Percentiles rank a stretch among this genome's conserved stretches.
These are phyloP conservation scores for Coccomyxa sp. DNA, from an alignment of 139 green algal genomes.

Conservation along the genomic window DNA sequence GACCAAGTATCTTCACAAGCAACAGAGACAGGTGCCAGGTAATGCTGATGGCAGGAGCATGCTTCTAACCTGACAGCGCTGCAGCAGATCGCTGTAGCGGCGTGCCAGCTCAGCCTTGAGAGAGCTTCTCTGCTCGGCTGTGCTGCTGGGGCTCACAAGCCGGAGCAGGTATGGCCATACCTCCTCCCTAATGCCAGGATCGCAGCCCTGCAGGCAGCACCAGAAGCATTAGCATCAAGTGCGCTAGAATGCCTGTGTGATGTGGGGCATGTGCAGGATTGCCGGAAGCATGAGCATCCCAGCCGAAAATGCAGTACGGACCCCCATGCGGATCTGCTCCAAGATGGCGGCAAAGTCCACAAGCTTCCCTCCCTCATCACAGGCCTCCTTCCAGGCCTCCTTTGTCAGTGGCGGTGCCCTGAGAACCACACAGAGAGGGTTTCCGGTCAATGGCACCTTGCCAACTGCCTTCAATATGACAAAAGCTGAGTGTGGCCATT, in stretches of 20 bases:
- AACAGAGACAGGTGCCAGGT: neutral
- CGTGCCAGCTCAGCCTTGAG: conserved; percentile 13
- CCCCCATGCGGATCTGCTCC: neutral
- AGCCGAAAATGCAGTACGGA: no score
- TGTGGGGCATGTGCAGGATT: no score
- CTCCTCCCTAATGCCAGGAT: conserved; percentile 20
- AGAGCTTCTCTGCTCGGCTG: neutral
- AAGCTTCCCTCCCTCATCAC: neutral
- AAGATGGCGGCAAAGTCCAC: neutral
- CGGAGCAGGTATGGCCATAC: conserved; percentile 65
- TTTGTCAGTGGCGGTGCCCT: neutral
- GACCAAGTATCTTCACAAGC: neutral
- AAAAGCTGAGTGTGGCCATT: neutral
- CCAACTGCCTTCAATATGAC: neutral
- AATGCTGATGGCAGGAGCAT: neutral
- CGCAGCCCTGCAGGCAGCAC: neutral
- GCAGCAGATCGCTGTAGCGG: conserved; percentile 41
- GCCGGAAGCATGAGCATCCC: no score
- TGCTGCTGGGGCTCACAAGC: conserved; percentile 28
- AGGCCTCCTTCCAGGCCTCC: neutral
- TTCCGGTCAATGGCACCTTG: neutral
- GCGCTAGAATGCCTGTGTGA: no score
- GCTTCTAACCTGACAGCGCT: conserved; percentile 35
- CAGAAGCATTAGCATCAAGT: neutral
- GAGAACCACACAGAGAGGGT: neutral